Evolutionary conservation across 768 basidiomycete species (phyloP).

Genomic region (Sistotremastrum suecicum): DNA sequence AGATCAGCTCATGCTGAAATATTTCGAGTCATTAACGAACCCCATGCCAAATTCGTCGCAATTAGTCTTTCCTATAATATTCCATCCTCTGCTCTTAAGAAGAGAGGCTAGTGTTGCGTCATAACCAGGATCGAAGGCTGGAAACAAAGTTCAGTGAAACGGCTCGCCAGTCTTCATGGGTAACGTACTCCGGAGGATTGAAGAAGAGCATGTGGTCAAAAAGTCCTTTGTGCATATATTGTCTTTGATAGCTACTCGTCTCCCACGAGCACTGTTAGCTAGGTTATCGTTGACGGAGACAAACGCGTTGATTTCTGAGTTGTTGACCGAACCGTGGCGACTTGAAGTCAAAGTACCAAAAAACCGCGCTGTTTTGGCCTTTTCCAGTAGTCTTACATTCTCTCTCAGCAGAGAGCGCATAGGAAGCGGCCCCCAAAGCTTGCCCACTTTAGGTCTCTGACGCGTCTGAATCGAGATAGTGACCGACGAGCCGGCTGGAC

Average conservation of each 20-base stretch:
- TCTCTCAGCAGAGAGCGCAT: no score
- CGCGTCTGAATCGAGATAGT: no score
- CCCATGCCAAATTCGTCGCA: constrained; percentile 99
- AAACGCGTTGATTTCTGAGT: no score
- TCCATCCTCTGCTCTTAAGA: constrained; percentile 46
- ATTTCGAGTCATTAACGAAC: constrained; percentile 25
- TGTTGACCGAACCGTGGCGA: no score
- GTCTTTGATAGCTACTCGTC: constrained; percentile 61
- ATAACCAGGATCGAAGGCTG: constrained; percentile 68
- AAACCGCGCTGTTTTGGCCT: no score
- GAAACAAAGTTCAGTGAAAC: background rate
- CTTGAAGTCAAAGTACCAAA: no score
- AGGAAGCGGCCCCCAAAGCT: no score
- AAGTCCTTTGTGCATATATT: constrained; percentile 61
- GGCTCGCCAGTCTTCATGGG: background rate
- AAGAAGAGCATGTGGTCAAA: constrained; percentile 68
- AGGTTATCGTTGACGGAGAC: no score
- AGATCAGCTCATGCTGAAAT: background rate
- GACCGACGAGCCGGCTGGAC: no score
- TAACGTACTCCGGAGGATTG: constrained; percentile 47
- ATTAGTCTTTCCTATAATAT: constrained; percentile 79
- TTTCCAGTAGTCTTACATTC: no score
- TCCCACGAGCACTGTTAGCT: no score
- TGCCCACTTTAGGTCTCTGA: no score
- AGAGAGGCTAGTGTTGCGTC: constrained; percentile 73